phyloP scores from a whole-genome alignment of 2,329 filamentous ascomycete species.

The Bisporella sp. region DNA sequence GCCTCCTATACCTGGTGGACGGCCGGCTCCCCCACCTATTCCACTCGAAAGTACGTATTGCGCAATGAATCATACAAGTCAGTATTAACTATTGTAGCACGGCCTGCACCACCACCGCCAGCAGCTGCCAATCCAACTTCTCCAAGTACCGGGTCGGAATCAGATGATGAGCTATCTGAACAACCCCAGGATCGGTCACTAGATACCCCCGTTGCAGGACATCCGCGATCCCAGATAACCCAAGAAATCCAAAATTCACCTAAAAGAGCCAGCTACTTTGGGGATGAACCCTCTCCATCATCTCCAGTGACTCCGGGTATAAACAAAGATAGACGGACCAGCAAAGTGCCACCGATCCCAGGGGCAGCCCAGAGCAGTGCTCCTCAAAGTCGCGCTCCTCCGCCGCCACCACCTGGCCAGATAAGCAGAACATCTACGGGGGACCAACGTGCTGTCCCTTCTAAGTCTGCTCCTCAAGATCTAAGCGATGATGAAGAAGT shows the following conservation, averaged over 20 bases:
- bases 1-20: conserved; percentile 31
- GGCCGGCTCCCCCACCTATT: conserved; percentile 51
- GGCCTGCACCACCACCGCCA: conserved; percentile 50
- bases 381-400: conserved; percentile 54
- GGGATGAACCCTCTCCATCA: conserved; percentile 21
- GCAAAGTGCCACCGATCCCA: conserved; percentile 55
- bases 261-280: conserved; percentile 29
- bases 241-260: conserved; percentile 35
- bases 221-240: conserved; percentile 39
- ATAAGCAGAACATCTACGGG: conserved; percentile 52
- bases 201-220: conserved; percentile 29
- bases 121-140: conserved; percentile 41
- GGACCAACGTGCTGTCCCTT: conserved; percentile 41
- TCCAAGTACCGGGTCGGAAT: conserved; percentile 73
- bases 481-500: conserved; percentile 76
- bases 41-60: conserved; percentile 51
- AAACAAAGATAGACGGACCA: conserved; percentile 43
- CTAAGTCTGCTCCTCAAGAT: conserved; percentile 38
- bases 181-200: conserved; percentile 38
- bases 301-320: conserved; percentile 34
- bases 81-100: conserved; percentile 43
- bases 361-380: conserved; percentile 37
- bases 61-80: neutral
- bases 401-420: conserved; percentile 52
- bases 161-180: conserved; percentile 77